These are phyloP conservation scores for Daldinia eschscholtzii DNA, from an alignment of 2,329 filamentous ascomycete species.

Conservation along the genomic window DNA sequence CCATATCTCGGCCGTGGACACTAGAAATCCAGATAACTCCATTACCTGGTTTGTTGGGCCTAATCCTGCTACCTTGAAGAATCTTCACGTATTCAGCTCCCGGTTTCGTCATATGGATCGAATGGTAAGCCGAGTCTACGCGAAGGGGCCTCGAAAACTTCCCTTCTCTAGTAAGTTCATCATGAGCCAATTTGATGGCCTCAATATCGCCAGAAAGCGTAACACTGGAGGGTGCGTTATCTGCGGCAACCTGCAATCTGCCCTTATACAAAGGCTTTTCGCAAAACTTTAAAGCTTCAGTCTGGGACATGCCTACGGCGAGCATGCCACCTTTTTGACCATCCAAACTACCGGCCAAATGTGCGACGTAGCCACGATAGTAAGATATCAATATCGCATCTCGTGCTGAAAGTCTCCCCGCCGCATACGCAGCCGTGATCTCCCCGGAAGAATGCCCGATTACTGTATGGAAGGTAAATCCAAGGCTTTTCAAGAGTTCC, in stretches of 20 bases:
- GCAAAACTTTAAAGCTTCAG: slow-evolving; percentile 48
- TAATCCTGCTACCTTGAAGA: slow-evolving; percentile 50
- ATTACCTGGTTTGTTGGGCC: slow-evolving; percentile 43
- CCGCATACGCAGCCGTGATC: slow-evolving; percentile 53
- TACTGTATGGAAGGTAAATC: slow-evolving; percentile 51
- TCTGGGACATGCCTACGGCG: slow-evolving; percentile 46
- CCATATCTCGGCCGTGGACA: slow-evolving; percentile 50
- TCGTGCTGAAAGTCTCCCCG: slow-evolving; percentile 46
- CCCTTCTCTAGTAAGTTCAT: slow-evolving; percentile 34
- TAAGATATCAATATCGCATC: slow-evolving; percentile 52
- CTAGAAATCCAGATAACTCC: slow-evolving; percentile 57
- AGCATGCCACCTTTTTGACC: slow-evolving; percentile 51
- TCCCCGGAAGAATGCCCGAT: slow-evolving; percentile 52
- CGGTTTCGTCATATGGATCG: slow-evolving; percentile 59
- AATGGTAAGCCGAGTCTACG: slow-evolving; percentile 64
- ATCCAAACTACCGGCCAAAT: slow-evolving; percentile 42
- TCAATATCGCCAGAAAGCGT: slow-evolving; percentile 51
- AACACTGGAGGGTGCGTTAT: slow-evolving; percentile 47
- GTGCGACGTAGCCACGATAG: slow-evolving; percentile 49
- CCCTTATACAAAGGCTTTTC: slow-evolving; percentile 39
- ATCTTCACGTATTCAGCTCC: slow-evolving; percentile 53
- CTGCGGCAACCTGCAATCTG: slow-evolving; percentile 48
- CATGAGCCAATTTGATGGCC: slow-evolving; percentile 40
- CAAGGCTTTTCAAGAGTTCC: slow-evolving; percentile 50
- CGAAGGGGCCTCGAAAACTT: slow-evolving; percentile 55